phyloP scores from a whole-genome alignment of 1,139 yeast species.

The Hyphopichia burtonii region DNA sequence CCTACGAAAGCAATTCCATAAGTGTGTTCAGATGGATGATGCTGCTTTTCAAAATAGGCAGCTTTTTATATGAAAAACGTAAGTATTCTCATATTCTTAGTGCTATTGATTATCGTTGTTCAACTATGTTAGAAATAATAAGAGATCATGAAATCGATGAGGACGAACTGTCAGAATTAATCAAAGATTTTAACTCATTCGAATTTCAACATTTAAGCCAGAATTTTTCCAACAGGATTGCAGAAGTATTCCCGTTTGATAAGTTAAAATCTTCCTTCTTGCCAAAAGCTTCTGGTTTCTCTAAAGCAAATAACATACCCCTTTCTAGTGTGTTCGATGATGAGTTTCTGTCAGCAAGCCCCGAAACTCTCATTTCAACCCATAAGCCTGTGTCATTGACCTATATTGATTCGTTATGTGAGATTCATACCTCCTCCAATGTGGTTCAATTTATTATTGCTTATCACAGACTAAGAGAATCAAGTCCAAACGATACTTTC shows the following conservation, averaged over 20 bases:
- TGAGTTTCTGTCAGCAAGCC: neutral
- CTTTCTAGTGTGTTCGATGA: neutral
- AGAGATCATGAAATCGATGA: constrained; percentile 2
- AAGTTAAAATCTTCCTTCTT: neutral
- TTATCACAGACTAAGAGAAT: neutral
- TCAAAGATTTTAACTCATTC: neutral
- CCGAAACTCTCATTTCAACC: neutral
- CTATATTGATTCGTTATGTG: neutral
- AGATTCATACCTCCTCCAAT: neutral
- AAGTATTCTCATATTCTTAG: constrained; percentile 7
- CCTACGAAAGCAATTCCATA: constrained; percentile 2
- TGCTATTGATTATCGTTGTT: constrained; percentile 11
- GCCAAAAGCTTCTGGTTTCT: neutral
- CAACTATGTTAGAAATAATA: constrained; percentile 7
- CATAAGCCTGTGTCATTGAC: too few species aligned
- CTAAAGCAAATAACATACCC: too few species aligned
- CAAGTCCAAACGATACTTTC: neutral
- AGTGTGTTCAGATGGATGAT: constrained; percentile 12
- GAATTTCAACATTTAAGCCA: neutral
- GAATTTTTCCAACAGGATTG: neutral
- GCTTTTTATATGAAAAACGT: constrained; percentile 4
- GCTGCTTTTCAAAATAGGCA: constrained; percentile 7
- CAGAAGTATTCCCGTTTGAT: neutral
- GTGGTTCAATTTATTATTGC: neutral
- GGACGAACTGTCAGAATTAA: constrained; percentile 1